Conservation (phyloP, 371 early-diverging fungal genomes). For the Zopfochytrium polystomum region DNA sequence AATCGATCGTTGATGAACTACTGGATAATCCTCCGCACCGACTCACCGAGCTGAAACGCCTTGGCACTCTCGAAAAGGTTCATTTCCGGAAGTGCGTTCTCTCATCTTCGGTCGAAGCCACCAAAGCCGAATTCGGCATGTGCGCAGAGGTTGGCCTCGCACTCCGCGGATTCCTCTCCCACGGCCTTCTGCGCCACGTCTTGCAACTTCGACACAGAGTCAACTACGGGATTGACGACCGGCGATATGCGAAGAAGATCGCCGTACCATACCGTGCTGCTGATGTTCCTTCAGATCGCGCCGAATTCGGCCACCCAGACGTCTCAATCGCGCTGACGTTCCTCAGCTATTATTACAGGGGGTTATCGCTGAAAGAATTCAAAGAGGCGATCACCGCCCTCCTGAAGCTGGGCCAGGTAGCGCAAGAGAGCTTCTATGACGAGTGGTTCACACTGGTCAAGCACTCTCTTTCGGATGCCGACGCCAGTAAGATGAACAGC, state of each 20-base stretch:
- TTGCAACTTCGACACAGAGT: conserved; percentile 17
- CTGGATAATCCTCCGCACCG: not conserved
- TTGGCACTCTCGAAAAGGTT: not conserved
- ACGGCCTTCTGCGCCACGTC: conserved; percentile 12
- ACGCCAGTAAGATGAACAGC: conserved; percentile 3
- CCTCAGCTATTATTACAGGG: conserved; percentile 23
- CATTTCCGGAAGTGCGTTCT: not conserved
- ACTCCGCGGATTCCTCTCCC: conserved; percentile 18
- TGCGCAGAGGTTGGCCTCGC: not conserved
- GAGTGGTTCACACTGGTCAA: conserved; percentile 3
- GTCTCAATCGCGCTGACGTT: conserved; percentile 10
- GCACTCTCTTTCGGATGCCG: not conserved
- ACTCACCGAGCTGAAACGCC: not conserved
- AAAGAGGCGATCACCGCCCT: conserved; percentile 2
- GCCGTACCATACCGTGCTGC: conserved; percentile 28
- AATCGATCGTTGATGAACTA: too few species aligned
- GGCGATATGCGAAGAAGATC: conserved; percentile 1
- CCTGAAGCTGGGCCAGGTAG: not conserved
- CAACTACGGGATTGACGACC: conserved; percentile 18
- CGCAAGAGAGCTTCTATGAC: conserved; percentile 10
- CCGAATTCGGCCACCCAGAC: conserved; percentile 32
- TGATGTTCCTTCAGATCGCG: conserved; percentile 22
- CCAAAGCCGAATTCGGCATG: not conserved
- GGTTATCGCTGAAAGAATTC: conserved; percentile 10
- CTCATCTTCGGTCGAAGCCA: not conserved